Evolutionary conservation across 2,329 filamentous ascomycete genomes (phyloP).

Genomic region (Cercospora beticola): DNA sequence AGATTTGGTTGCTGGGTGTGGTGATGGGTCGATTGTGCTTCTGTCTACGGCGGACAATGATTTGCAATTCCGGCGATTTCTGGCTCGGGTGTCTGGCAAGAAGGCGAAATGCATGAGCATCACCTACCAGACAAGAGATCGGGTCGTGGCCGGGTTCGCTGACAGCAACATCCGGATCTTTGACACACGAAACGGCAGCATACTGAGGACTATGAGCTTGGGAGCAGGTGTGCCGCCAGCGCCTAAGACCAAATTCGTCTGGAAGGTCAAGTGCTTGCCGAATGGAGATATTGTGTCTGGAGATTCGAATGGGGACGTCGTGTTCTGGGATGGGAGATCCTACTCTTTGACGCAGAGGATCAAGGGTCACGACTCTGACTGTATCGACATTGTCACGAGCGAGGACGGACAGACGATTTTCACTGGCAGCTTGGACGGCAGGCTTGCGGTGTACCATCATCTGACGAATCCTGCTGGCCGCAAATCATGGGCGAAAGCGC

Average conservation of each 20-base stretch:
- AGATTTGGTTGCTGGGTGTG: constrained; percentile 83
- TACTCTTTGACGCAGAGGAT: constrained; percentile 86
- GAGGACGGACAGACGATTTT: constrained; percentile 78
- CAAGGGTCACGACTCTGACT: constrained; percentile 83
- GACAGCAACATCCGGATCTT: constrained; percentile 93
- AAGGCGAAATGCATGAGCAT: constrained; percentile 88
- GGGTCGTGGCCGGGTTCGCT: constrained; percentile 87
- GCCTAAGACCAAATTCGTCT: constrained; percentile 83
- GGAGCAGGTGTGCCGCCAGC: constrained; percentile 75
- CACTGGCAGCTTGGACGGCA: constrained; percentile 87
- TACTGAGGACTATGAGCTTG: constrained; percentile 79
- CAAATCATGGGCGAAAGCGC: constrained; percentile 78
- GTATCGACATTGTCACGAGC: constrained; percentile 81
- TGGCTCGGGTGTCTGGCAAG: constrained; percentile 76
- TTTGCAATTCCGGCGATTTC: constrained; percentile 72
- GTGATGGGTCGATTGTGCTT: constrained; percentile 83
- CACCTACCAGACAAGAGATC: constrained; percentile 79
- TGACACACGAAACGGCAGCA: constrained; percentile 74
- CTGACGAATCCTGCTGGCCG: constrained; percentile 48
- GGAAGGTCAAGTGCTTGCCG: constrained; percentile 85
- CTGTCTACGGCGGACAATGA: constrained; percentile 84
- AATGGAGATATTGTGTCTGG: constrained; percentile 91
- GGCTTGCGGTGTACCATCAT: constrained; percentile 79
- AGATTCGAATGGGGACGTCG: constrained; percentile 89
- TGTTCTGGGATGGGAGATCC: constrained; percentile 90